phyloP scores from a whole-genome alignment of 164 flowering plant species.

The Stephania cephalantha region DNA sequence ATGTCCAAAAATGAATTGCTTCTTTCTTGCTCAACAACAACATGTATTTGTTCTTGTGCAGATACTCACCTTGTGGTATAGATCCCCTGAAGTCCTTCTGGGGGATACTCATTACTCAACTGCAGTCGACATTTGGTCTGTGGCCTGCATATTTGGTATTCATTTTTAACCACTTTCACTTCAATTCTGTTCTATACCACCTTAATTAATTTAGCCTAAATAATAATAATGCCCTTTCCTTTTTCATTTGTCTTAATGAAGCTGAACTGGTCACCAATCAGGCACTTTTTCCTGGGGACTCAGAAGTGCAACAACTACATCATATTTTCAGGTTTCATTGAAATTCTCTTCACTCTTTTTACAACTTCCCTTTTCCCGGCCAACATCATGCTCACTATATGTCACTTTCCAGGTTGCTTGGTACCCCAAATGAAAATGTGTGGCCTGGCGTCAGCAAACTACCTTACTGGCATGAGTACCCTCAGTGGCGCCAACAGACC shows the following conservation, averaged over 20 bases:
- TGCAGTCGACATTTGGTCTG: slow-evolving; percentile 92
- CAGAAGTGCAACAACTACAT: slow-evolving; percentile 85
- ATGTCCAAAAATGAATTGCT: no score
- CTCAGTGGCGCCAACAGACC: slow-evolving; percentile 69
- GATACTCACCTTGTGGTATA: slow-evolving; percentile 62
- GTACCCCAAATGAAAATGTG: slow-evolving; percentile 77
- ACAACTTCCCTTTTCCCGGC: no score
- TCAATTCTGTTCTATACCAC: neutral
- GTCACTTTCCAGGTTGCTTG: slow-evolving; percentile 45
- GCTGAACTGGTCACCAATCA: slow-evolving; percentile 82
- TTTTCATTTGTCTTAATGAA: slow-evolving; percentile 11
- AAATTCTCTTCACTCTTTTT: neutral
- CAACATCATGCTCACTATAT: no score
- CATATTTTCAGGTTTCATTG: slow-evolving; percentile 74
- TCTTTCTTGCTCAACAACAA: no score
- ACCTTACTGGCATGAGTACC: slow-evolving; percentile 82
- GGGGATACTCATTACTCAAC: slow-evolving; percentile 41
- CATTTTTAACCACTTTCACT: neutral
- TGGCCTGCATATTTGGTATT: slow-evolving; percentile 88
- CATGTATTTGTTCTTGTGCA: no score
- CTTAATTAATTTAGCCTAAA: neutral
- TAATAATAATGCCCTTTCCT: neutral
- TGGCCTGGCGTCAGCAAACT: slow-evolving; percentile 91
- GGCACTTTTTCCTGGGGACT: slow-evolving; percentile 84
- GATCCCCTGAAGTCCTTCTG: slow-evolving; percentile 36